A percentile compares a stretch with the other conserved stretches of the same genome.
These are phyloP conservation scores for Pseudomicrostroma phylloplanum DNA, from an alignment of 1,284 basidiomycete species.

Conservation along the genomic window DNA sequence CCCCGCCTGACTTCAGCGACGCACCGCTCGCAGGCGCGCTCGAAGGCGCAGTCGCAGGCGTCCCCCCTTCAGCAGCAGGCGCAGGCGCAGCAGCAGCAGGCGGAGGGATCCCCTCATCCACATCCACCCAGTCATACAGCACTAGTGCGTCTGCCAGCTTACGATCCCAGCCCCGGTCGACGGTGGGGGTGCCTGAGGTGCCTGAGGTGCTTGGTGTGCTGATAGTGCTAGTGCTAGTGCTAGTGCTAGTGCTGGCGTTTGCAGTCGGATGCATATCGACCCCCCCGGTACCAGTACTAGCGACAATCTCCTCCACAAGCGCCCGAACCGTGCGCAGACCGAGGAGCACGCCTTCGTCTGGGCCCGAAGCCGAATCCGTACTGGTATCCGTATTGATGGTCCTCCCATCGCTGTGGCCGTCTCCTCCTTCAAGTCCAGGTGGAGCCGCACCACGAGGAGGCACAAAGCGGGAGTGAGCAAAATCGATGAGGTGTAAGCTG, in stretches of 20 bases:
- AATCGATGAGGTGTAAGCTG: slow-evolving; percentile 78
- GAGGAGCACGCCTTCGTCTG: slow-evolving; percentile 68
- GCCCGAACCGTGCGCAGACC: slow-evolving; percentile 62
- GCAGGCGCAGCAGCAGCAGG: slow-evolving; percentile 7
- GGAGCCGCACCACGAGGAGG: too few species aligned
- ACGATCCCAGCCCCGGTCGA: neutral
- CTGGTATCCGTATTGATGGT: too few species aligned
- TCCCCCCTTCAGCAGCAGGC: neutral
- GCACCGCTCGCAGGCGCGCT: neutral
- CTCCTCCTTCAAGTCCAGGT: too few species aligned
- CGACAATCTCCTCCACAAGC: slow-evolving; percentile 5
- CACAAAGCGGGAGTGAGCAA: slow-evolving; percentile 66
- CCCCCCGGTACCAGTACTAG: too few species aligned
- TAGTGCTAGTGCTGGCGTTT: neutral
- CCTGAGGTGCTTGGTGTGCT: neutral
- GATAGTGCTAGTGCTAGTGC: neutral
- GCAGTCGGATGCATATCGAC: too few species aligned
- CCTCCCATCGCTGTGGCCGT: too few species aligned
- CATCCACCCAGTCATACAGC: slow-evolving; percentile 13
- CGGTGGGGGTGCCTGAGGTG: too few species aligned
- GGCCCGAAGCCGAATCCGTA: slow-evolving; percentile 65
- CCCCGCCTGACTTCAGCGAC: too few species aligned
- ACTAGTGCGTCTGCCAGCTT: slow-evolving; percentile 12
- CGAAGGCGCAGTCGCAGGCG: too few species aligned
- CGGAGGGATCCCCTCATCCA: slow-evolving; percentile 1